Percentiles rank a stretch among this genome's conserved stretches.
Evolutionary conservation across 1,284 basidiomycete genomes (phyloP).

Genomic region (Exobasidium rhododendri): DNA sequence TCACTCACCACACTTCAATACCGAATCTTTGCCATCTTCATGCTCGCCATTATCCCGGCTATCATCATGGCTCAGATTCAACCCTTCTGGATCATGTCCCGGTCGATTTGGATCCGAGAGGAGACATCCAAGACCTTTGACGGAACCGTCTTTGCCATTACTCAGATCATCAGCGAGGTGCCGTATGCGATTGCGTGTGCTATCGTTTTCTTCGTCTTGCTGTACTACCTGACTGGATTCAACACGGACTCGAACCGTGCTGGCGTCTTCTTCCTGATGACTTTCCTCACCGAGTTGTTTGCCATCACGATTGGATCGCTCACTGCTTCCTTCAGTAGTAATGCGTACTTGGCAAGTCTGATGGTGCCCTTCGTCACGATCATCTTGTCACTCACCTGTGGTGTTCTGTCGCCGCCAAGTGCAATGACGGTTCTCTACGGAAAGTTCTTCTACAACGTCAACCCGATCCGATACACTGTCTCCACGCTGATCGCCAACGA

Average conservation of each 20-base stretch:
- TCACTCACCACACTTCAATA: slow-evolving; percentile 75
- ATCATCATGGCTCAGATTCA: slow-evolving; percentile 77
- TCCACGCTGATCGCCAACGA: slow-evolving; percentile 69
- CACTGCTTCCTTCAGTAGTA: slow-evolving; percentile 58
- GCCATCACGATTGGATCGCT: slow-evolving; percentile 33
- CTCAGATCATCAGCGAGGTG: slow-evolving; percentile 58
- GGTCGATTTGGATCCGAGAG: slow-evolving; percentile 55
- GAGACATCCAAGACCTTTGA: slow-evolving; percentile 44
- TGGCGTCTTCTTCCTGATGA: slow-evolving; percentile 68
- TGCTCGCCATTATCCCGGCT: slow-evolving; percentile 65
- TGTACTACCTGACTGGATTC: slow-evolving; percentile 62
- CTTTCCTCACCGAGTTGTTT: slow-evolving; percentile 38
- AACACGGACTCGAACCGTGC: slow-evolving; percentile 62
- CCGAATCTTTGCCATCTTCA: slow-evolving; percentile 68
- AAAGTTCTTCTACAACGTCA: slow-evolving; percentile 47
- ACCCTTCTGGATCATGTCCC: slow-evolving; percentile 78
- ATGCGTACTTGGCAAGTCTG: slow-evolving; percentile 68
- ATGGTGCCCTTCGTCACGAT: slow-evolving; percentile 73
- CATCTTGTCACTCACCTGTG: slow-evolving; percentile 40
- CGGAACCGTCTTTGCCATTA: slow-evolving; percentile 54
- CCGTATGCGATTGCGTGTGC: slow-evolving; percentile 66
- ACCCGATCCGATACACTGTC: slow-evolving; percentile 38
- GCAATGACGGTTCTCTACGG: slow-evolving; percentile 30
- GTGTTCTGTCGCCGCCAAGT: slow-evolving; percentile 69
- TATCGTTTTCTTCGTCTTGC: slow-evolving; percentile 29